Conservation (phyloP, 805 yeast genomes). For the Saccharomycopsis schoenii region DNA sequence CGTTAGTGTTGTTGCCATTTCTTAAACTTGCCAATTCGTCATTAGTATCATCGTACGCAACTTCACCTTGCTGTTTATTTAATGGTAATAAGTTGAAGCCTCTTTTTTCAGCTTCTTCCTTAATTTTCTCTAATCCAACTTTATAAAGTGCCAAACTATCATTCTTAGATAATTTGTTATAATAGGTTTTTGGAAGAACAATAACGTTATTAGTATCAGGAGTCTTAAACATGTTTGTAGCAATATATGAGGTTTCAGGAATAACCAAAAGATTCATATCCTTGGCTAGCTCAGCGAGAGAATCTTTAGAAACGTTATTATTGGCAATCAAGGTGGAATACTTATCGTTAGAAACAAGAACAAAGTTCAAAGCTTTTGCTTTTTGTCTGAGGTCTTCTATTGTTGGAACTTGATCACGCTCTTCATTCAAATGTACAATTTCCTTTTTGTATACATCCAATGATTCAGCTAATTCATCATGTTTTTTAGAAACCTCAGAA, state of each 20-base stretch:
- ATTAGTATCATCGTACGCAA: background rate
- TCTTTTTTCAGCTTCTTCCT: slow-evolving; percentile 37
- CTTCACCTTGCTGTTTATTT: slow-evolving; percentile 1
- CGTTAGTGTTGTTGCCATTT: background rate
- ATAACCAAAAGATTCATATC: slow-evolving; percentile 41
- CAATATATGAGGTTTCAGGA: slow-evolving; percentile 49
- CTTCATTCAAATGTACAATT: slow-evolving; percentile 17
- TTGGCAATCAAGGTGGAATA: slow-evolving; percentile 20
- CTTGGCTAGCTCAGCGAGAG: slow-evolving; percentile 33
- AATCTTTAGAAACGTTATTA: slow-evolving; percentile 19
- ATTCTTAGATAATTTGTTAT: slow-evolving; percentile 42
- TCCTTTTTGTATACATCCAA: slow-evolving; percentile 6
- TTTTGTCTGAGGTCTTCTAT: slow-evolving; percentile 15
- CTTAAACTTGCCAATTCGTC: background rate
- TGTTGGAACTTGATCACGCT: slow-evolving; percentile 7
- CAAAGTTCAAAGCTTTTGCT: slow-evolving; percentile 33
- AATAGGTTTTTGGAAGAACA: slow-evolving; percentile 55
- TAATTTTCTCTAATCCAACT: slow-evolving; percentile 35
- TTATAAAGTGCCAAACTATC: slow-evolving; percentile 36
- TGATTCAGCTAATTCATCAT: background rate
- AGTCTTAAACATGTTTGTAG: slow-evolving; percentile 47
- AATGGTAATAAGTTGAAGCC: slow-evolving; percentile 26
- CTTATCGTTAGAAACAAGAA: slow-evolving; percentile 36
- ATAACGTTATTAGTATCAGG: slow-evolving; percentile 51
- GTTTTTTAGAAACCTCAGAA: background rate